Evolutionary conservation across 2,329 filamentous ascomycete genomes (phyloP).

Genomic region (Myriangium duriaei): DNA sequence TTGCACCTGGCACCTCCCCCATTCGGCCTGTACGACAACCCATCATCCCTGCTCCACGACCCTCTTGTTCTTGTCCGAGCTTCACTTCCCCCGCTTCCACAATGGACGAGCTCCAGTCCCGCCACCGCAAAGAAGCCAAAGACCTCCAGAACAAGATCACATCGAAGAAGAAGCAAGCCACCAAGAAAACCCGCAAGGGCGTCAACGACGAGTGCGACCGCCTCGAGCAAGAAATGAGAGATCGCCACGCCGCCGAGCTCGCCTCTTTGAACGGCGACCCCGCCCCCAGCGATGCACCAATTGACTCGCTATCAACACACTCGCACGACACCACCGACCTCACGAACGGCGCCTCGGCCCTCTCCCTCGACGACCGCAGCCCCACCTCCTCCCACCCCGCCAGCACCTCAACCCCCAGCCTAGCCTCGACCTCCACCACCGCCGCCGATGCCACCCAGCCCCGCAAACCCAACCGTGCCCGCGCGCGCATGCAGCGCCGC

Average conservation of each 20-base stretch:
- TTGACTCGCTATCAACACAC: constrained; percentile 2
- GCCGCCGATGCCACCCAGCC: constrained; percentile 13
- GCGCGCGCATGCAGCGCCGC: constrained; percentile 77
- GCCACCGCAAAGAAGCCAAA: constrained; percentile 77
- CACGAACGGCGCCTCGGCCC: not conserved
- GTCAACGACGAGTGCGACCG: constrained; percentile 51
- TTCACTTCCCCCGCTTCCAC: no score
- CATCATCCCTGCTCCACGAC: no score
- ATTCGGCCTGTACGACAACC: no score
- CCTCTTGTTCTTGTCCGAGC: no score
- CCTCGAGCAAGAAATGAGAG: constrained; percentile 43
- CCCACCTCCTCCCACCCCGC: constrained; percentile 11
- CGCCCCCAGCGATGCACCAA: not conserved
- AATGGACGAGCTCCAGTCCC: constrained; percentile 67
- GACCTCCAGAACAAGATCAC: constrained; percentile 78
- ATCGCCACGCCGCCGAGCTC: constrained; percentile 41
- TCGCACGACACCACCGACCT: constrained; percentile 3
- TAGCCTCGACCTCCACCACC: not conserved
- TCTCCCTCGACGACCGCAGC: constrained; percentile 9
- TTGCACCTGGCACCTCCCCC: no score
- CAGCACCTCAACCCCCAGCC: not conserved
- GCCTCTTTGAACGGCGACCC: constrained; percentile 26
- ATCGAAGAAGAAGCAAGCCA: constrained; percentile 93
- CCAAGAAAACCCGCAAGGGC: constrained; percentile 58
- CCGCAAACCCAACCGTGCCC: constrained; percentile 81